Conservation (phyloP, 768 basidiomycete species). For the Tephrocybe sp. region DNA sequence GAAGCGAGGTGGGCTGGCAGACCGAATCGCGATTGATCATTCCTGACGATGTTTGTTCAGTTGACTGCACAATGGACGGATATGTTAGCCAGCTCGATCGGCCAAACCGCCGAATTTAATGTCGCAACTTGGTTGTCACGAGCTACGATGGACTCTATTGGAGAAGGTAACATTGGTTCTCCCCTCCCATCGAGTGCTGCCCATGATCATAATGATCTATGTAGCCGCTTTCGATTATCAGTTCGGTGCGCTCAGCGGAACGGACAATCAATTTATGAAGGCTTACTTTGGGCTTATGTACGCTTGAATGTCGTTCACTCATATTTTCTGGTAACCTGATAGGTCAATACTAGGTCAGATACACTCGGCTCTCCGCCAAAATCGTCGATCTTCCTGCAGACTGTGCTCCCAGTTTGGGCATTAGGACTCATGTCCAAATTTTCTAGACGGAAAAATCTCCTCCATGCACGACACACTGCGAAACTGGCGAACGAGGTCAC, state of each 20-base stretch:
- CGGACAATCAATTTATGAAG: conserved; percentile 50
- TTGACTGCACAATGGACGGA: conserved; percentile 51
- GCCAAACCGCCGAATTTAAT: conserved; percentile 42
- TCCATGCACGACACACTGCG: conserved; percentile 45
- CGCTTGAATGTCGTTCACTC: conserved; percentile 7
- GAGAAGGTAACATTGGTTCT: conserved; percentile 36
- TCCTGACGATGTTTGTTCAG: too few relatives aligned
- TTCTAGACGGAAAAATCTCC: conserved; percentile 41
- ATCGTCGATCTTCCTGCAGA: conserved; percentile 46
- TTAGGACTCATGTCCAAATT: conserved; percentile 45
- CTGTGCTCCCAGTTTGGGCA: conserved; percentile 44
- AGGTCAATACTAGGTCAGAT: conserved; percentile 38
- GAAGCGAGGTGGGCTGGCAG: conserved; percentile 36
- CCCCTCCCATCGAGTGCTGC: too few relatives aligned
- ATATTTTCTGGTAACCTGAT: neutral
- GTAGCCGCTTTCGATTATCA: conserved; percentile 56
- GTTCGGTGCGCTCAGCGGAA: conserved; percentile 49
- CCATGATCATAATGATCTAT: too few relatives aligned
- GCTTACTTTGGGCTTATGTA: conserved; percentile 53
- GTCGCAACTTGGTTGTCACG: conserved; percentile 50
- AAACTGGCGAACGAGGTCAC: conserved; percentile 43
- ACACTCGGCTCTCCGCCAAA: conserved; percentile 47
- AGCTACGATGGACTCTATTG: conserved; percentile 48
- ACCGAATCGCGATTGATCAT: too few relatives aligned
- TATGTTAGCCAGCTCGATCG: conserved; percentile 38